phyloP scores from a whole-genome alignment of 2,329 filamentous ascomycete species.

The Tolypocladium guangdongense region DNA sequence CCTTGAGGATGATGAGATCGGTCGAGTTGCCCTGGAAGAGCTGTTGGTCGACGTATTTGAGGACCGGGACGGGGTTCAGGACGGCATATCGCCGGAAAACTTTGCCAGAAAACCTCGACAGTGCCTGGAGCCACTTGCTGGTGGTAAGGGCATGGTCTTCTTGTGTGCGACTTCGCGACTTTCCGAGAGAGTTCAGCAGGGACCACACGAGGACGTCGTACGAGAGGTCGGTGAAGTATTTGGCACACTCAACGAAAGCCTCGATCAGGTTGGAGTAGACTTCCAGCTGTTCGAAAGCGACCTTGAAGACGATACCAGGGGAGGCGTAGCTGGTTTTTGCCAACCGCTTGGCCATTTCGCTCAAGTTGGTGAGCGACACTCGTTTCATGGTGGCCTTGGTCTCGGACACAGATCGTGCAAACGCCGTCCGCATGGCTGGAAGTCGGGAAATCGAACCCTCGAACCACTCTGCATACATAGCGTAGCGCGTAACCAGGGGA shows the following conservation, averaged over 20 bases:
- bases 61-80: conserved; percentile 72
- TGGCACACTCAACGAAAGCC: conserved; percentile 85
- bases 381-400: conserved; percentile 82
- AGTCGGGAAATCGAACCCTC: conserved; percentile 65
- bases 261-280: conserved; percentile 92
- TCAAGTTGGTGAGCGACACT: conserved; percentile 76
- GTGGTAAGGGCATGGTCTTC: conserved; percentile 59
- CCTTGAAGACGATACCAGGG: conserved; percentile 82
- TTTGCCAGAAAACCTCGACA: conserved; percentile 83
- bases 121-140: conserved; percentile 81
- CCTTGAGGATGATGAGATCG: conserved; percentile 82
- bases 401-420: conserved; percentile 64
- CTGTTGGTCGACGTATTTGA: conserved; percentile 84
- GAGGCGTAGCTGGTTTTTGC: conserved; percentile 89
- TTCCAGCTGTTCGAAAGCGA: conserved; percentile 83
- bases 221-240: conserved; percentile 84
- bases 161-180: conserved; percentile 51
- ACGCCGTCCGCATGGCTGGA: conserved; percentile 68
- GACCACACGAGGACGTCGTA: conserved; percentile 94
- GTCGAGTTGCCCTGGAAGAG: conserved; percentile 74
- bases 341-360: conserved; percentile 74
- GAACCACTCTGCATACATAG: conserved; percentile 91
- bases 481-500: conserved; percentile 66
- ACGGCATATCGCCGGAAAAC: conserved; percentile 78
- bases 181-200: conserved; percentile 63